Percentiles rank a stretch among this genome's conserved stretches.
Evolutionary conservation across 306 rosid genomes (phyloP).

Genomic region (Hylodesmum podocarpum): DNA sequence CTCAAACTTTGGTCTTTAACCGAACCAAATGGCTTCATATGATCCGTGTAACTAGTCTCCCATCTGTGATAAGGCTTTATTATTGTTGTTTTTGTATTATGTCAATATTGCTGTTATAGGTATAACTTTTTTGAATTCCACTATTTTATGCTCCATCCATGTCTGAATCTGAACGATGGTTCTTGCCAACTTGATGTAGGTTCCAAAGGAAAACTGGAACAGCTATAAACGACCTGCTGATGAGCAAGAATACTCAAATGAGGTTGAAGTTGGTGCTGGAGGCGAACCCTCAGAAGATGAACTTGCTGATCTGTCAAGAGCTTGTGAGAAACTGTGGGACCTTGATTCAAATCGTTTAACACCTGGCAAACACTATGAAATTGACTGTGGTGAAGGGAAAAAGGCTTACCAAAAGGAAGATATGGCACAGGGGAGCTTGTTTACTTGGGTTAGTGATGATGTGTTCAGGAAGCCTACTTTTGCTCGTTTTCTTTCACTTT

Average conservation of each 20-base stretch:
- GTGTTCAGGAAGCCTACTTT: constrained; percentile 71
- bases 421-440: constrained; percentile 74
- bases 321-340: constrained; percentile 86
- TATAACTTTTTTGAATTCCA: constrained; percentile 1
- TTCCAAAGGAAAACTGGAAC: constrained; percentile 68
- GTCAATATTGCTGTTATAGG: background rate
- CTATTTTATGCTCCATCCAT: constrained; percentile 6
- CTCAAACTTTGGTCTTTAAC: too few species aligned
- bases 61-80: too few species aligned
- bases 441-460: constrained; percentile 69
- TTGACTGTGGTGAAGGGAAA: constrained; percentile 95
- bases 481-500: constrained; percentile 83
- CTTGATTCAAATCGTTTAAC: constrained; percentile 75
- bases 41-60: too few species aligned
- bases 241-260: constrained; percentile 80
- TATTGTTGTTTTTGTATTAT: too few species aligned
- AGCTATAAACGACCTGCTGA: constrained; percentile 61
- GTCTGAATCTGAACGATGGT: constrained; percentile 22
- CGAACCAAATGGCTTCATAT: too few species aligned
- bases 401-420: constrained; percentile 68
- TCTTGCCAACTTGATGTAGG: constrained; percentile 45
- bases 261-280: constrained; percentile 48
- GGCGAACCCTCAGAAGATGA: constrained; percentile 71
- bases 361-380: constrained; percentile 87
- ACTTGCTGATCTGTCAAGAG: constrained; percentile 70